These are phyloP conservation scores for Cryphonectria nitschkei DNA, from an alignment of 2,329 filamentous ascomycete genomes.

Conservation along the genomic window DNA sequence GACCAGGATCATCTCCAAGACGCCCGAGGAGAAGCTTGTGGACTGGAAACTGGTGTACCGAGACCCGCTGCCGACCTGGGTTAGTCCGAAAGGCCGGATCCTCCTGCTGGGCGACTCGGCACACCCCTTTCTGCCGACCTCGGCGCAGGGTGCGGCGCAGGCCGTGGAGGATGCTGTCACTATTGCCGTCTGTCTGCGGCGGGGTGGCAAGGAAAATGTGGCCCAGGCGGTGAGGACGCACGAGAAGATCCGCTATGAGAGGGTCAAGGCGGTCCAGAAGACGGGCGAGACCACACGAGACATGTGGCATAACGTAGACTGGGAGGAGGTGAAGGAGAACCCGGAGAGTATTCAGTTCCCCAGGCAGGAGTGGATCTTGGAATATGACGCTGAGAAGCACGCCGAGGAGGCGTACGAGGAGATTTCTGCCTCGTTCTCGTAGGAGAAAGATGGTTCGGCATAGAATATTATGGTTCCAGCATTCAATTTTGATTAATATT, in stretches of 20 bases:
- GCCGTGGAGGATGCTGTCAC: conserved; percentile 45
- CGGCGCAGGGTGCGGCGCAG: conserved; percentile 45
- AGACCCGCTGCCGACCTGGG: conserved; percentile 37
- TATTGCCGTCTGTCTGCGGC: conserved; percentile 42
- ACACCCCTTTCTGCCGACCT: conserved; percentile 44
- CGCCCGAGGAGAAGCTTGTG: conserved; percentile 26
- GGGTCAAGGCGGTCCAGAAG: conserved; percentile 52
- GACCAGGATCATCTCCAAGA: conserved; percentile 43
- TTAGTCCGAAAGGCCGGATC: conserved; percentile 38
- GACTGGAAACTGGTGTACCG: conserved; percentile 36
- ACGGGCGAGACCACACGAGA: conserved; percentile 55
- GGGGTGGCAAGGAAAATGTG: conserved; percentile 42
- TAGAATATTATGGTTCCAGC: not conserved
- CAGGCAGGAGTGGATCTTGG: conserved; percentile 56
- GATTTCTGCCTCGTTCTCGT: conserved; percentile 27
- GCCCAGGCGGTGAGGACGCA: conserved; percentile 47
- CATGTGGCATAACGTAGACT: conserved; percentile 60
- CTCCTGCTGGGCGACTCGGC: conserved; percentile 46
- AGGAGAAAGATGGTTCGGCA: not conserved
- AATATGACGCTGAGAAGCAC: conserved; percentile 52
- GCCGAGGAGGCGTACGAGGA: conserved; percentile 46
- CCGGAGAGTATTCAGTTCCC: conserved; percentile 52
- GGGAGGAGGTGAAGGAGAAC: conserved; percentile 51
- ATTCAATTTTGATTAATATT: not conserved
- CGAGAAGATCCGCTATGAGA: conserved; percentile 49